Conservation (phyloP, 306 rosid species). For the Fragaria ananassa region DNA sequence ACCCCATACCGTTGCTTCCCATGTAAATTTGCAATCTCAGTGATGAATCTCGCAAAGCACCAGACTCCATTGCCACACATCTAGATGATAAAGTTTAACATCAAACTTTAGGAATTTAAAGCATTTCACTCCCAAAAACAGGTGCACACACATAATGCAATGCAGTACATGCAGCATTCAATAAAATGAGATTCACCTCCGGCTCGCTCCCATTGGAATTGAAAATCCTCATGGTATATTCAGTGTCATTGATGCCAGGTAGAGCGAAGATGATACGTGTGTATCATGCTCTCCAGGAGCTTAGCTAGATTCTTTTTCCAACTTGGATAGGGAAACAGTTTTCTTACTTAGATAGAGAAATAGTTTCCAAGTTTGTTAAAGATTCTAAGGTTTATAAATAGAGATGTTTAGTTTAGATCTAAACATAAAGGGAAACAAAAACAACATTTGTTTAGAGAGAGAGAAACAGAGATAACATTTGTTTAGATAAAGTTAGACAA, state of each 20-base stretch:
- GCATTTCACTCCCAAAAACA: not conserved
- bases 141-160: not conserved
- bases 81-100: constrained; percentile 25
- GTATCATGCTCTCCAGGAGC: no score
- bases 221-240: constrained; percentile 77
- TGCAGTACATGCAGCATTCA: not conserved
- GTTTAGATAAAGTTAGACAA: no score
- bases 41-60: constrained; percentile 74
- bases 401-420: no score
- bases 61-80: constrained; percentile 94
- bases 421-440: no score
- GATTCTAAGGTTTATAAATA: no score
- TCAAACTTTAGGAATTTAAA: not conserved
- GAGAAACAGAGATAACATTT: no score
- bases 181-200: constrained; percentile 46
- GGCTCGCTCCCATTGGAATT: constrained; percentile 95
- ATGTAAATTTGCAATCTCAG: constrained; percentile 70
- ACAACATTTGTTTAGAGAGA: no score
- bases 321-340: no score
- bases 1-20: constrained; percentile 63
- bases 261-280: constrained; percentile 17
- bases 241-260: constrained; percentile 70
- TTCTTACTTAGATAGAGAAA: no score
- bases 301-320: no score
- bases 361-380: no score